Conservation (phyloP, 2,329 filamentous ascomycete genomes). For the Aureobasidium vineae region DNA sequence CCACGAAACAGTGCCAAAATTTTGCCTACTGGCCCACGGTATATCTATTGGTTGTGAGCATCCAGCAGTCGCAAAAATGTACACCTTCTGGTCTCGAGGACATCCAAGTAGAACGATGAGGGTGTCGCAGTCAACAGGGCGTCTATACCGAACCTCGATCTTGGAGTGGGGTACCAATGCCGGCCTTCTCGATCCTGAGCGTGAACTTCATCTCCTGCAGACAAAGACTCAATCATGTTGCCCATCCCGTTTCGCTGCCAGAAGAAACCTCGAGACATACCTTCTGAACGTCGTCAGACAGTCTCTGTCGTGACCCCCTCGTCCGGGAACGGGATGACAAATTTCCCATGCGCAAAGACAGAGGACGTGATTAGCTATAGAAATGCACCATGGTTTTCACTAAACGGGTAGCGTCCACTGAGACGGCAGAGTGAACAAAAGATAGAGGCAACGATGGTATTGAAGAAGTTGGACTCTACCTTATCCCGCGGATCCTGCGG, state of each 20-base stretch:
- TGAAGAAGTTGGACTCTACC: not conserved
- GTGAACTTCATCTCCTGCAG: not conserved
- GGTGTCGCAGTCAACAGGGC: not conserved
- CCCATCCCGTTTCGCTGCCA: not conserved
- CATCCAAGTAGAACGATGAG: too few species aligned
- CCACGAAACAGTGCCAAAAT: not conserved
- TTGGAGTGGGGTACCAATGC: not conserved
- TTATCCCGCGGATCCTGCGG: not conserved
- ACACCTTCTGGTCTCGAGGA: not conserved
- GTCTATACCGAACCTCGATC: not conserved
- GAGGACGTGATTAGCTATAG: too few species aligned
- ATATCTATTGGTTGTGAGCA: not conserved
- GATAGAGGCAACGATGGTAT: not conserved
- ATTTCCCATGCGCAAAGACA: too few species aligned
- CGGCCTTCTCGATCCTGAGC: not conserved
- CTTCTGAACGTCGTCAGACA: too few species aligned
- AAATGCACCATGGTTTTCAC: too few species aligned
- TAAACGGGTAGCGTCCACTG: too few species aligned
- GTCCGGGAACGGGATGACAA: too few species aligned
- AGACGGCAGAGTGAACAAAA: too few species aligned
- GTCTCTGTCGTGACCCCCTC: too few species aligned
- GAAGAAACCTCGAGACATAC: too few species aligned
- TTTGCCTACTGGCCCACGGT: not conserved
- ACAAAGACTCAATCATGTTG: not conserved
- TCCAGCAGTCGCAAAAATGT: too few species aligned